phyloP scores from a whole-genome alignment of 1,139 yeast species.

The Geotrichum macrosporum region DNA sequence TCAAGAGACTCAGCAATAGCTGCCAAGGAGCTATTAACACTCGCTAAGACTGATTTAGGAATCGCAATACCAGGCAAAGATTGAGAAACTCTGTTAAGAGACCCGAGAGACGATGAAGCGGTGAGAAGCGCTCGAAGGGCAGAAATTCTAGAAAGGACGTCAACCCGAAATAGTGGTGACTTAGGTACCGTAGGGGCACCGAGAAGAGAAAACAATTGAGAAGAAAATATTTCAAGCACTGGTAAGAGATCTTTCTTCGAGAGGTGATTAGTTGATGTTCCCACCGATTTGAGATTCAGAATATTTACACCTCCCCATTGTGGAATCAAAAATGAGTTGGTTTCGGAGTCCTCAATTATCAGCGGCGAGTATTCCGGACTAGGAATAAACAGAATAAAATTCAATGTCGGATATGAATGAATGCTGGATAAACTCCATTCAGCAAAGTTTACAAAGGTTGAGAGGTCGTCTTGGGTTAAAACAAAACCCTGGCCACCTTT shows the following conservation, averaged over 20 bases:
- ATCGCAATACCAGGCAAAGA: constrained; percentile 76
- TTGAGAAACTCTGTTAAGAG: constrained; percentile 62
- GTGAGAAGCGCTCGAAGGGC: constrained; percentile 49
- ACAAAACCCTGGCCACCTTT: constrained; percentile 30
- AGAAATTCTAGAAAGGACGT: constrained; percentile 57
- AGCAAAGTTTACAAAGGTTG: constrained; percentile 69
- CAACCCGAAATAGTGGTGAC: constrained; percentile 60
- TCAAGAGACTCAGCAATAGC: constrained; percentile 40
- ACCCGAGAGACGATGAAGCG: constrained; percentile 58
- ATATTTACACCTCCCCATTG: constrained; percentile 71
- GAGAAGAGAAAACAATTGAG: constrained; percentile 66
- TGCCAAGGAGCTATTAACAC: constrained; percentile 44
- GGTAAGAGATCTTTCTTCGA: constrained; percentile 50
- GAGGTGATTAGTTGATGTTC: constrained; percentile 30
- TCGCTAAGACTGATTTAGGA: constrained; percentile 57
- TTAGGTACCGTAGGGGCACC: constrained; percentile 57
- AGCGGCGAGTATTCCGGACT: constrained; percentile 46
- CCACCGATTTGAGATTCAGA: constrained; percentile 25
- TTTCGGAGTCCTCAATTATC: constrained; percentile 43
- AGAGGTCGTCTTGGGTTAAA: constrained; percentile 43
- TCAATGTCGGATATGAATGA: constrained; percentile 55
- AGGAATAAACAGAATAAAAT: constrained; percentile 66
- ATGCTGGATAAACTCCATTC: constrained; percentile 61
- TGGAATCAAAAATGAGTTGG: constrained; percentile 74
- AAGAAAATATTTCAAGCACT: constrained; percentile 62